Evolutionary conservation across 164 flowering plant species (phyloP).

Genomic region (Magnolia officinalis): DNA sequence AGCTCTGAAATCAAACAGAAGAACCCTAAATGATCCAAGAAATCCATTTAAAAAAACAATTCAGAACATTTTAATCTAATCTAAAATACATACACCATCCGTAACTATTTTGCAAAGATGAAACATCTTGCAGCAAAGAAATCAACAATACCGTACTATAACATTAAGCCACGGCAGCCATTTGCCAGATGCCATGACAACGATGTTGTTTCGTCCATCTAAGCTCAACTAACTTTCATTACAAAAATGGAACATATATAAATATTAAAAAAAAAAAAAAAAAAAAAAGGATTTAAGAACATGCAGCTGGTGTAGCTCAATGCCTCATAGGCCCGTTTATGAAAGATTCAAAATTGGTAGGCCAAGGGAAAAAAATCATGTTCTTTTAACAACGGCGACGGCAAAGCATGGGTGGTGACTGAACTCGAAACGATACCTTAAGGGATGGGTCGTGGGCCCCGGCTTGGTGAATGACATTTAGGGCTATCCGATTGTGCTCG

Average conservation of each 20-base stretch:
- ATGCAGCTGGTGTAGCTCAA: background rate
- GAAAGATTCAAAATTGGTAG: constrained; percentile 1
- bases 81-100: background rate
- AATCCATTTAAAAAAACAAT: background rate
- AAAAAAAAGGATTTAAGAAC: background rate
- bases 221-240: constrained; percentile 1
- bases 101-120: background rate
- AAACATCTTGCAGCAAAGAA: background rate
- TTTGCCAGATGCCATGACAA: background rate
- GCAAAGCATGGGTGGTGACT: constrained; percentile 82
- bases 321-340: background rate
- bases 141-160: background rate
- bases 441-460: constrained; percentile 69
- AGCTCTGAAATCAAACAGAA: background rate
- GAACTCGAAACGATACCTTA: constrained; percentile 80
- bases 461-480: constrained; percentile 59
- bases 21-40: background rate
- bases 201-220: background rate
- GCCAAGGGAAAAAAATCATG: constrained; percentile 26
- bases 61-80: background rate
- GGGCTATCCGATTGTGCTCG: constrained; percentile 78
- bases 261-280: background rate
- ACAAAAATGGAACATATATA: background rate
- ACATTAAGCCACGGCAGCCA: background rate
- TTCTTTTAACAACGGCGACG: constrained; percentile 75